Evolutionary conservation across 2,329 filamentous ascomycete genomes (phyloP).

Genomic region (Ascochyta fabae): DNA sequence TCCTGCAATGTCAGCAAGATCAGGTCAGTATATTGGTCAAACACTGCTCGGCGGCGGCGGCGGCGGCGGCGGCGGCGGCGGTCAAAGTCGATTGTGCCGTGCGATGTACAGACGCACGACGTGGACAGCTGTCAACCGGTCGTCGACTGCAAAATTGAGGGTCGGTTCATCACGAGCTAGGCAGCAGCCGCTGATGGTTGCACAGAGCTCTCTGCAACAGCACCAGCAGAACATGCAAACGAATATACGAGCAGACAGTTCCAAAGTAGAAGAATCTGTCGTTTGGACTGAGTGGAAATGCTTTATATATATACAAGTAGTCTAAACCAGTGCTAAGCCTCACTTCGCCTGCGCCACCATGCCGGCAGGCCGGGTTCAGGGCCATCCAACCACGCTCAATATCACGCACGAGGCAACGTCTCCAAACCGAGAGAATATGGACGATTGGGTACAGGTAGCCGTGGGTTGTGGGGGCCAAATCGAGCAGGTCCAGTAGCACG

Average conservation of each 20-base stretch:
- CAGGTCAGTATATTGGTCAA: slow-evolving; percentile 16
- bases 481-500: not conserved
- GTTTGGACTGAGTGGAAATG: not conserved
- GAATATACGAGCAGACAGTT: not conserved
- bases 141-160: slow-evolving; percentile 18
- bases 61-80: slow-evolving; percentile 8
- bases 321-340: slow-evolving; percentile 40
- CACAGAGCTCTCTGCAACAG: not conserved
- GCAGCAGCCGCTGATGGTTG: slow-evolving; percentile 24
- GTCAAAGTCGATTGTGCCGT: slow-evolving; percentile 10
- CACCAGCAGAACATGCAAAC: not conserved
- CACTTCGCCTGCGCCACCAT: slow-evolving; percentile 38
- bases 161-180: slow-evolving; percentile 32
- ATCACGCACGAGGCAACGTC: slow-evolving; percentile 18
- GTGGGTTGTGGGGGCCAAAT: not conserved
- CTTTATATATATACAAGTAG: slow-evolving; percentile 18
- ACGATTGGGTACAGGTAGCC: slow-evolving; percentile 12
- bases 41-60: slow-evolving; percentile 1
- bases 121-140: slow-evolving; percentile 21
- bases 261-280: not conserved
- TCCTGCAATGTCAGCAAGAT: slow-evolving; percentile 32
- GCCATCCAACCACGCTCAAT: slow-evolving; percentile 30
- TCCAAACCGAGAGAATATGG: not conserved
- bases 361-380: slow-evolving; percentile 20
- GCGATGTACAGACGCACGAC: slow-evolving; percentile 16